A percentile compares a stretch with the other conserved stretches of the same genome.
phyloP scores from a whole-genome alignment of 257 asterid species.

The Petunia secreta region DNA sequence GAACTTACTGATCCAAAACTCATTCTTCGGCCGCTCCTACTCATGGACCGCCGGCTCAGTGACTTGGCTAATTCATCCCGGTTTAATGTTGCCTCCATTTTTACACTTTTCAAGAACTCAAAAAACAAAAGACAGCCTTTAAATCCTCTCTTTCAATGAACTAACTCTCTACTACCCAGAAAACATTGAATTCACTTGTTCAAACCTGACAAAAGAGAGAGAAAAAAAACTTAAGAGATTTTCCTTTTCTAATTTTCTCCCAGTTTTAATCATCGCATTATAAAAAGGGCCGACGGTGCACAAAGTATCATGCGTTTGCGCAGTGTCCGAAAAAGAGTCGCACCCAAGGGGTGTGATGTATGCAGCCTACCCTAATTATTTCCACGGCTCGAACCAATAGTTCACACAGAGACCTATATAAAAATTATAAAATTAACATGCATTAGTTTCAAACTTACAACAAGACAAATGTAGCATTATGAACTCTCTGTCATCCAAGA shows the following conservation, averaged over 20 bases:
- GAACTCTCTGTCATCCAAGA: conserved; percentile 6
- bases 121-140: background rate
- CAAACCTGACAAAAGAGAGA: conserved; percentile 14
- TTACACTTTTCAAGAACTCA: background rate
- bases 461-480: too few species aligned
- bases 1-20: conserved; percentile 60
- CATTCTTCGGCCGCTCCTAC: conserved; percentile 40
- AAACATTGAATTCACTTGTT: conserved; percentile 27
- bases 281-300: too few species aligned
- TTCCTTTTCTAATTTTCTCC: background rate
- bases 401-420: too few species aligned
- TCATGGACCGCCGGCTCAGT: conserved; percentile 60
- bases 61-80: conserved; percentile 63
- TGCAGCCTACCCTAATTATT: too few species aligned
- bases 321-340: too few species aligned
- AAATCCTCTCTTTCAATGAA: background rate
- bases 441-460: too few species aligned
- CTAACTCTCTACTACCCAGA: conserved; percentile 15
- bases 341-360: too few species aligned
- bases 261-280: background rate
- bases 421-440: too few species aligned
- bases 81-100: conserved; percentile 45
- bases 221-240: background rate
- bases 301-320: too few species aligned
- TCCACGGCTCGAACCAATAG: too few species aligned